phyloP scores from a whole-genome alignment of 2,329 filamentous ascomycete genomes.

The Ophiostoma perfectum region DNA sequence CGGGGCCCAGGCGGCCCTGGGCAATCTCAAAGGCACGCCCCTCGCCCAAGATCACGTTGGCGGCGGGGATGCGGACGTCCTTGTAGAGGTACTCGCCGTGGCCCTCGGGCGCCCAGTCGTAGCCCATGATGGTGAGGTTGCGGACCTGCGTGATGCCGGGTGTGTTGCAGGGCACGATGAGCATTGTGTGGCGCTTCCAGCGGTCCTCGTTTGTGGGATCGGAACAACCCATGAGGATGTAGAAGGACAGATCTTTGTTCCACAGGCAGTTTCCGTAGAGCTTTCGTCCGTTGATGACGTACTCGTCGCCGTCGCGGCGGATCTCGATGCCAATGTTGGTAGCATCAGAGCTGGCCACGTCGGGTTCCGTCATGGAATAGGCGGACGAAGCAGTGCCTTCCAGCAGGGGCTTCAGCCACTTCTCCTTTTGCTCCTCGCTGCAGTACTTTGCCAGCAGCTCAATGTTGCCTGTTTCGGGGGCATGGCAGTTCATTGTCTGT shows the following conservation, averaged over 20 bases:
- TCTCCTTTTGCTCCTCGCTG: slow-evolving; percentile 73
- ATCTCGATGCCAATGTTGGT: slow-evolving; percentile 88
- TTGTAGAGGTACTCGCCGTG: slow-evolving; percentile 88
- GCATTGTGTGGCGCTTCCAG: slow-evolving; percentile 88
- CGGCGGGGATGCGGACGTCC: slow-evolving; percentile 78
- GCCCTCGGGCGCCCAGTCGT: slow-evolving; percentile 93
- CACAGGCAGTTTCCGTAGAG: slow-evolving; percentile 98
- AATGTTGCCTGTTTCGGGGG: slow-evolving; percentile 93
- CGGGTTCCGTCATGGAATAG: slow-evolving; percentile 91
- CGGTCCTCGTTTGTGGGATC: slow-evolving; percentile 68
- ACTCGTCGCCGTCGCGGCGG: slow-evolving; percentile 74
- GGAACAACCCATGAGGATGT: slow-evolving; percentile 94
- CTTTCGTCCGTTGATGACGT: slow-evolving; percentile 95
- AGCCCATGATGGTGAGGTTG: slow-evolving; percentile 91
- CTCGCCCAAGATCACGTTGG: slow-evolving; percentile 83
- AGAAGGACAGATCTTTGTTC: slow-evolving; percentile 84
- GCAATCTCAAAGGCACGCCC: slow-evolving; percentile 97
- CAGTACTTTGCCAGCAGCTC: slow-evolving; percentile 91
- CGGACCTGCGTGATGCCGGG: slow-evolving; percentile 88
- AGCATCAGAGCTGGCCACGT: slow-evolving; percentile 82
- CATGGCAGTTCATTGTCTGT: slow-evolving; percentile 84
- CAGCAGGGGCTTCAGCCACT: slow-evolving; percentile 77
- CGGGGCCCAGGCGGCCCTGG: slow-evolving; percentile 89
- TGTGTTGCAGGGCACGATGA: slow-evolving; percentile 74
- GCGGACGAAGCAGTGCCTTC: slow-evolving; percentile 81